phyloP scores from a whole-genome alignment of 2,329 filamentous ascomycete genomes.

The Penicillium sp. region DNA sequence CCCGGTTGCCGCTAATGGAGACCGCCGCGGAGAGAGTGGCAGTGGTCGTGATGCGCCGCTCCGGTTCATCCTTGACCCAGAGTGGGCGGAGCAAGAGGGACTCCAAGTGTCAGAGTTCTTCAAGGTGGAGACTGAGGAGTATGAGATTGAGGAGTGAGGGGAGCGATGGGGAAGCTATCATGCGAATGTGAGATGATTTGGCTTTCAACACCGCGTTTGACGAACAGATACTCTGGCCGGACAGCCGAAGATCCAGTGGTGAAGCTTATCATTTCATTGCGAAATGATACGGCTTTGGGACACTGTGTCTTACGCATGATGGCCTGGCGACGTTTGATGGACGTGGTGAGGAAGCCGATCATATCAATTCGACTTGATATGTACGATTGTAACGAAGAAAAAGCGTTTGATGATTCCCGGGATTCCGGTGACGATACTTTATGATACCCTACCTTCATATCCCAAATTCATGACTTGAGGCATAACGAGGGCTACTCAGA shows the following conservation, averaged over 20 bases:
- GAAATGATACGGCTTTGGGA: too few species aligned
- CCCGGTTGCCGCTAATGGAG: slow-evolving; percentile 50
- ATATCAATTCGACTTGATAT: too few species aligned
- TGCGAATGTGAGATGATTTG: background rate
- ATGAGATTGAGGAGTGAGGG: slow-evolving; percentile 44
- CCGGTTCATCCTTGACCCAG: slow-evolving; percentile 84
- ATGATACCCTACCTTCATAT: background rate
- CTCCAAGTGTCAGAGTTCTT: slow-evolving; percentile 65
- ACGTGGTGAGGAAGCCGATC: too few species aligned
- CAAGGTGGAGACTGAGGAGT: slow-evolving; percentile 74
- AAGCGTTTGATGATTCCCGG: too few species aligned
- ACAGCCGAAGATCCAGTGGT: too few species aligned
- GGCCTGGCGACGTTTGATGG: too few species aligned
- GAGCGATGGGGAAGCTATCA: background rate
- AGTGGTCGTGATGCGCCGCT: slow-evolving; percentile 71
- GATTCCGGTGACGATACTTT: background rate
- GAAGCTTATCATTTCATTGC: too few species aligned
- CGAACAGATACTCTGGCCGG: background rate
- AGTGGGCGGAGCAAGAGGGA: slow-evolving; percentile 69
- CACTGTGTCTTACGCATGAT: too few species aligned
- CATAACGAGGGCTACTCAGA: background rate
- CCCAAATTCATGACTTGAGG: background rate
- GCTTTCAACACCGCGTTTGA: background rate
- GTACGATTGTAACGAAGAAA: too few species aligned
- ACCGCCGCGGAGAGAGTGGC: slow-evolving; percentile 49